Evolutionary conservation across 2,329 filamentous ascomycete genomes (phyloP).

Genomic region (Fusarium succisae): DNA sequence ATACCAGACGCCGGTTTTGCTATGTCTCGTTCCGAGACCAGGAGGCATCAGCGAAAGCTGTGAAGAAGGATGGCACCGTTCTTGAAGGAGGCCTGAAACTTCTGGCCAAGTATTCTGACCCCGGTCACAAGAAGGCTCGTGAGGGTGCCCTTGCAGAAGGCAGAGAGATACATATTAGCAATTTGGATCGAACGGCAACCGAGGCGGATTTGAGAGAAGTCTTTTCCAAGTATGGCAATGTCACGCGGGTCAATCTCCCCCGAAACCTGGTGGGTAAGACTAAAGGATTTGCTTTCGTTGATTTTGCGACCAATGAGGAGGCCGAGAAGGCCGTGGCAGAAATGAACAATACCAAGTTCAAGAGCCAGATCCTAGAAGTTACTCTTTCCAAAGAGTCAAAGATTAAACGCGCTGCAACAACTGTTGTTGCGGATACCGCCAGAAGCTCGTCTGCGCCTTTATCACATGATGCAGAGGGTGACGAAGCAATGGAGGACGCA

Average conservation of each 20-base stretch:
- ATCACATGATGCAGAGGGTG: constrained; percentile 49
- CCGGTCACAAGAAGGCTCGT: constrained; percentile 78
- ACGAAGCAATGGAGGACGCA: constrained; percentile 51
- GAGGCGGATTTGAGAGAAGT: constrained; percentile 76
- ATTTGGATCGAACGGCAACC: constrained; percentile 68
- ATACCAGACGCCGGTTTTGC: constrained; percentile 90
- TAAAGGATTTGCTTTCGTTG: constrained; percentile 83
- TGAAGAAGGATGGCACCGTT: constrained; percentile 74
- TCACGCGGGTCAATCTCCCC: constrained; percentile 78
- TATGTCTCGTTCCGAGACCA: constrained; percentile 87
- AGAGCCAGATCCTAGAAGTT: constrained; percentile 73
- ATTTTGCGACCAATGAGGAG: constrained; percentile 76
- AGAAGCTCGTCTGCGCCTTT: constrained; percentile 50
- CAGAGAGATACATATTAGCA: constrained; percentile 82
- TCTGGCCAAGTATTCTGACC: constrained; percentile 85
- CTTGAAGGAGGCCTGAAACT: constrained; percentile 76
- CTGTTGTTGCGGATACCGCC: constrained; percentile 45
- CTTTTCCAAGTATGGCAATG: constrained; percentile 79
- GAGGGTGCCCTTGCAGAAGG: constrained; percentile 86
- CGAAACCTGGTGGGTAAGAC: constrained; percentile 73
- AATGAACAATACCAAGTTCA: constrained; percentile 76
- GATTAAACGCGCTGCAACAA: constrained; percentile 64
- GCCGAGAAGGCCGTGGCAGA: constrained; percentile 72
- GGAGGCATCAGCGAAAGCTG: constrained; percentile 75
- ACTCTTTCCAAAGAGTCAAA: constrained; percentile 66